Evolutionary conservation across 495 filamentous ascomycete genomes (phyloP).

Genomic region (Tuber indicum): DNA sequence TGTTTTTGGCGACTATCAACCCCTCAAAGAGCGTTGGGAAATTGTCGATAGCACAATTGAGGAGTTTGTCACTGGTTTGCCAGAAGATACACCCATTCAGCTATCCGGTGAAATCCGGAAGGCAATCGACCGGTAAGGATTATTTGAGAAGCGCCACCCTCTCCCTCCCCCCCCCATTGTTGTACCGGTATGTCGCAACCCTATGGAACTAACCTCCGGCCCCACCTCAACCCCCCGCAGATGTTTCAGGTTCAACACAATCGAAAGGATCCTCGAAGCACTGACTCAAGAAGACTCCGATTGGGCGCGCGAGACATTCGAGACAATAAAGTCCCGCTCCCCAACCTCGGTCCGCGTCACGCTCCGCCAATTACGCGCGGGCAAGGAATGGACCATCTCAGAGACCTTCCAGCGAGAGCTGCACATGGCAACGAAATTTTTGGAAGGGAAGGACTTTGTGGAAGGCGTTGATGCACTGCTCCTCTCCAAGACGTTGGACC

Average conservation of each 20-base stretch:
- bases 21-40: conserved; percentile 54
- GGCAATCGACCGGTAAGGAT: conserved; percentile 63
- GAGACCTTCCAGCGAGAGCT: conserved; percentile 80
- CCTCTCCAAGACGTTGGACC: conserved; percentile 55
- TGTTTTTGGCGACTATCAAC: conserved; percentile 68
- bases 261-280: conserved; percentile 64
- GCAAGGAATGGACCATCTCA: conserved; percentile 64
- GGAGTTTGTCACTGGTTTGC: conserved; percentile 79
- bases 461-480: conserved; percentile 75
- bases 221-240: background rate
- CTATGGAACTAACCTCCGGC: conserved; percentile 7
- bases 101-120: conserved; percentile 59
- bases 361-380: conserved; percentile 65
- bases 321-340: conserved; percentile 64
- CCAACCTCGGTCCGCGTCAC: conserved; percentile 80
- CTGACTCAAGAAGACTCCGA: conserved; percentile 53
- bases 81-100: conserved; percentile 58
- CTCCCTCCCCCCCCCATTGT: background rate
- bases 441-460: conserved; percentile 78
- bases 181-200: background rate
- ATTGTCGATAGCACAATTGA: conserved; percentile 82
- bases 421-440: conserved; percentile 71
- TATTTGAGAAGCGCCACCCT: background rate
- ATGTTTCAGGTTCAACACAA: conserved; percentile 60
- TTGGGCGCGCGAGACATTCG: conserved; percentile 71